Percentiles rank a stretch among this genome's conserved stretches.
phyloP scores from a whole-genome alignment of 1,284 basidiomycete genomes.

The Inonotus hispidus region DNA sequence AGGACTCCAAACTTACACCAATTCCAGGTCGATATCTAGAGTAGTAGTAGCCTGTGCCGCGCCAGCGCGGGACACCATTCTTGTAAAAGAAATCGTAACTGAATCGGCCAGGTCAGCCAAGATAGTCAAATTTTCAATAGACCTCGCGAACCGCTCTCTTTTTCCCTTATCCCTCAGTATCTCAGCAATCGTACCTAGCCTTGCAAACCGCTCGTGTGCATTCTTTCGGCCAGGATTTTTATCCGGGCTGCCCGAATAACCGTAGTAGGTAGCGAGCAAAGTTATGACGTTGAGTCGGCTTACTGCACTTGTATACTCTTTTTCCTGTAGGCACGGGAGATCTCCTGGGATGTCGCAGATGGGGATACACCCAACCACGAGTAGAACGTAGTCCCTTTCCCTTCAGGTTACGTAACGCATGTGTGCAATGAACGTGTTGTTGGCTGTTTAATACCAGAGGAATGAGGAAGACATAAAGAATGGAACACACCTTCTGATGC shows the following conservation, averaged over 20 bases:
- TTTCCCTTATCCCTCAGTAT: constrained; percentile 76
- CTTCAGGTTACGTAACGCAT: constrained; percentile 31
- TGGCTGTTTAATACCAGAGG: not conserved
- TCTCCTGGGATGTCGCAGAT: constrained; percentile 66
- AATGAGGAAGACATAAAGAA: not conserved
- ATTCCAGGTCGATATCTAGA: constrained; percentile 88
- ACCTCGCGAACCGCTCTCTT: constrained; percentile 61
- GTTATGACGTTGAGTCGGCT: constrained; percentile 27
- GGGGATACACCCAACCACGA: constrained; percentile 73
- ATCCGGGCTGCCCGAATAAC: constrained; percentile 61
- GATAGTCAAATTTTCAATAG: not conserved
- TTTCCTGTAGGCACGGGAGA: constrained; percentile 85
- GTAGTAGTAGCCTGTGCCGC: constrained; percentile 88
- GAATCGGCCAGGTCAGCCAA: not conserved
- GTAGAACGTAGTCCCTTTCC: constrained; percentile 88
- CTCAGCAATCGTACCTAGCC: constrained; percentile 79
- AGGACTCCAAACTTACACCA: constrained; percentile 41
- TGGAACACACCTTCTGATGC: constrained; percentile 61
- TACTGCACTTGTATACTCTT: constrained; percentile 85
- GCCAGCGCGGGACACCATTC: constrained; percentile 86
- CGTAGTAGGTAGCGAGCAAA: not conserved
- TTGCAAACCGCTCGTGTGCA: constrained; percentile 81
- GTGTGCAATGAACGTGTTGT: constrained; percentile 2
- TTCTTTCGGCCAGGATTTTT: constrained; percentile 84
- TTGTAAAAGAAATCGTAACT: constrained; percentile 91